Conservation (phyloP, 495 filamentous ascomycete genomes). For the Tuber melanosporum region DNA sequence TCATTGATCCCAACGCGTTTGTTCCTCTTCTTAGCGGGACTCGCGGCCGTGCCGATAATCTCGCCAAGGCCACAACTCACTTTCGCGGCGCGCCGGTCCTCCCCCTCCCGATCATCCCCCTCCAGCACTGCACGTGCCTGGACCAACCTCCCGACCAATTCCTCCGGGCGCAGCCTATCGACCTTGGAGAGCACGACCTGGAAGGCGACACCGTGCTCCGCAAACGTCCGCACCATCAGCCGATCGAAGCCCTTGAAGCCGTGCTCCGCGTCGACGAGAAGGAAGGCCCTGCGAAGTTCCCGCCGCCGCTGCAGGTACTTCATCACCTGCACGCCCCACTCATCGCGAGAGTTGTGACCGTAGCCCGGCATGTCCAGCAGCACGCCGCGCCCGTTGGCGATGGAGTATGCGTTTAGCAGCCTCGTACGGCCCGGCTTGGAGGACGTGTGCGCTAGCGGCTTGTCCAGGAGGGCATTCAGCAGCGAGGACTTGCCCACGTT, state of each 20-base stretch:
- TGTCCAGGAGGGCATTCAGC: conserved; percentile 69
- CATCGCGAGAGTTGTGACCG: conserved; percentile 63
- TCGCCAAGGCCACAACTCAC: conserved; percentile 48
- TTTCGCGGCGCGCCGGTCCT: conserved; percentile 18
- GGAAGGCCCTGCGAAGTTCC: conserved; percentile 66
- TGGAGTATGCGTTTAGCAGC: conserved; percentile 77
- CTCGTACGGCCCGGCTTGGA: conserved; percentile 69
- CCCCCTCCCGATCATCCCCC: conserved; percentile 36
- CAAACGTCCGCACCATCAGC: conserved; percentile 59
- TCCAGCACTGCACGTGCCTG: conserved; percentile 39
- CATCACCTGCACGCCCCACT: conserved; percentile 81
- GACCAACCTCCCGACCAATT: conserved; percentile 18
- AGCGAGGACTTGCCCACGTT: conserved; percentile 91
- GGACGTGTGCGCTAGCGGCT: conserved; percentile 56
- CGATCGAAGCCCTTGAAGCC: conserved; percentile 71
- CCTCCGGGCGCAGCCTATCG: conserved; percentile 51
- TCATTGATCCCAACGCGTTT: conserved; percentile 38
- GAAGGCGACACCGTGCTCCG: conserved; percentile 58
- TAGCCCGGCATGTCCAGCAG: conserved; percentile 94
- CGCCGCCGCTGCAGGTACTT: conserved; percentile 69
- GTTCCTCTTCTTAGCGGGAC: conserved; percentile 23
- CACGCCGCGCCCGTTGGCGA: conserved; percentile 56
- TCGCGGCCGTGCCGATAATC: conserved; percentile 49
- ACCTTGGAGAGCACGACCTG: conserved; percentile 79
- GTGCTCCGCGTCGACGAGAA: conserved; percentile 73